phyloP scores from a whole-genome alignment of 306 rosid genomes.

The Comarum palustre region DNA sequence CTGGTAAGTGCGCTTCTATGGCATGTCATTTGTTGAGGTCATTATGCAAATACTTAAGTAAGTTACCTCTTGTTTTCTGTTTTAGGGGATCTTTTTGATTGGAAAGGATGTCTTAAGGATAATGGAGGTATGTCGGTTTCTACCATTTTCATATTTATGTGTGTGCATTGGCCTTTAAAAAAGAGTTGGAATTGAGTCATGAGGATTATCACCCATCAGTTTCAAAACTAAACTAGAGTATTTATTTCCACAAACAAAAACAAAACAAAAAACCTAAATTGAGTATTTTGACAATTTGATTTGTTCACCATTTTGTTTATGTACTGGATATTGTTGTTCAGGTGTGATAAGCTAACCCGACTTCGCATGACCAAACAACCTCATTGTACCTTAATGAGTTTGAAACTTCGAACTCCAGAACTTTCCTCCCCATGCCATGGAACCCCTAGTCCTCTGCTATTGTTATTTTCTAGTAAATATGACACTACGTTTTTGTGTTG shows the following conservation, averaged over 20 bases:
- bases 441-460: neutral
- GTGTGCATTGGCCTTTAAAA: neutral
- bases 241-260: too few relatives aligned
- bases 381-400: neutral
- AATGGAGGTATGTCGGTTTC: constrained; percentile 48
- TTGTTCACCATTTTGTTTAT: neutral
- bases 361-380: neutral
- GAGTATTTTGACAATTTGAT: neutral
- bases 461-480: neutral
- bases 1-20: constrained; percentile 47
- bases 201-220: neutral
- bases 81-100: constrained; percentile 65
- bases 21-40: constrained; percentile 19
- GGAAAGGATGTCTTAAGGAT: constrained; percentile 67
- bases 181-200: neutral
- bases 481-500: constrained; percentile 12
- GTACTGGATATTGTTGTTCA: neutral
- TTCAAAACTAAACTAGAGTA: neutral
- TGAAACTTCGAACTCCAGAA: neutral
- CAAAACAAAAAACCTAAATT: neutral
- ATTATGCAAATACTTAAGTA: constrained; percentile 25
- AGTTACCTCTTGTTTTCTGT: constrained; percentile 29
- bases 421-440: neutral
- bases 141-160: neutral
- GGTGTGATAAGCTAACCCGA: neutral